These are phyloP conservation scores for Ophioceras dolichostomum DNA, from an alignment of 2,329 filamentous ascomycete genomes.

Conservation along the genomic window DNA sequence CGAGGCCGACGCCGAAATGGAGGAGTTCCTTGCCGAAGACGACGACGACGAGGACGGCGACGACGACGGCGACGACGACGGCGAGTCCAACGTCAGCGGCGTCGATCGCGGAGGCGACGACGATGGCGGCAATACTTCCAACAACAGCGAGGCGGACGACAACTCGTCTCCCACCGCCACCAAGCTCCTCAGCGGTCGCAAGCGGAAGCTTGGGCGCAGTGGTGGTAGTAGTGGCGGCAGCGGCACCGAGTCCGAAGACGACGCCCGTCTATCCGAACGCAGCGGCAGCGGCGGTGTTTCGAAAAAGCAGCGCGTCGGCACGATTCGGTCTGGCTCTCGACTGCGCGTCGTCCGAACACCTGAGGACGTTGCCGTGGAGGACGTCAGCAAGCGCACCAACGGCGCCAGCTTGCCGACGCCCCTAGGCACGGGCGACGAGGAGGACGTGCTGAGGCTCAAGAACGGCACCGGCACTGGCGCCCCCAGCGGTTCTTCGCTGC, in stretches of 20 bases:
- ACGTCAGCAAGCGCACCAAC: conserved; percentile 12
- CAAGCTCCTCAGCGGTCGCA: neutral
- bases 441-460: conserved; percentile 19
- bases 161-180: neutral
- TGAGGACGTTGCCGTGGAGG: conserved; percentile 21
- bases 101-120: conserved; percentile 18
- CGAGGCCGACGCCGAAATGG: conserved; percentile 58
- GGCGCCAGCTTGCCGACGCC: conserved; percentile 27
- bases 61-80: conserved; percentile 8
- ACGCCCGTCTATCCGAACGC: conserved; percentile 5
- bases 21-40: conserved; percentile 55
- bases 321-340: conserved; percentile 28
- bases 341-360: conserved; percentile 32
- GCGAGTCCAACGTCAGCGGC: conserved; percentile 12
- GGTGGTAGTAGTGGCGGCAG: too few relatives aligned
- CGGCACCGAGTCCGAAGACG: conserved; percentile 2
- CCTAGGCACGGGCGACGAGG: conserved; percentile 27
- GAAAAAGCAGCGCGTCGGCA: conserved; percentile 20
- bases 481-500: too few relatives aligned
- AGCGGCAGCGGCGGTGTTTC: conserved; percentile 18
- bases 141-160: conserved; percentile 14
- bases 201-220: conserved; percentile 3
- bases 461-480: conserved; percentile 8
- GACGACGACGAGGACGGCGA: conserved; percentile 28
- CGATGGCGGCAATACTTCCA: conserved; percentile 16